phyloP scores from a whole-genome alignment of 1,139 yeast genomes.

The Yamadazyma taylorii region DNA sequence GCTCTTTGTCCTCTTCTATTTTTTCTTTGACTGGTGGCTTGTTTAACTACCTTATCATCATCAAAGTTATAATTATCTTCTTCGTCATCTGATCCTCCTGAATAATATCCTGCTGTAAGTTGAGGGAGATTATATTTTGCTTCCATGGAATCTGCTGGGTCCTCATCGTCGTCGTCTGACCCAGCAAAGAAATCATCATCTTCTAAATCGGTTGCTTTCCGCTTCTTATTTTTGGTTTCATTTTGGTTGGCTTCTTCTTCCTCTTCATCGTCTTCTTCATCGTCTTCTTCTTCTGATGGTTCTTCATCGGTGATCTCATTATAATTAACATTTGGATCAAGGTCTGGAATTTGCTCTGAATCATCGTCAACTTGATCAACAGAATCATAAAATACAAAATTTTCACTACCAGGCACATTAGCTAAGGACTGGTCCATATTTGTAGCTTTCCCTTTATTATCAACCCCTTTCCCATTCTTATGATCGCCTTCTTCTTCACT shows the following conservation, averaged over 20 bases:
- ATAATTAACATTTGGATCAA: slow-evolving; percentile 49
- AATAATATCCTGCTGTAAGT: slow-evolving; percentile 73
- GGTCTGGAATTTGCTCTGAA: slow-evolving; percentile 27
- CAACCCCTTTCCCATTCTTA: slow-evolving; percentile 10
- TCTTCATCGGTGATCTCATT: slow-evolving; percentile 67
- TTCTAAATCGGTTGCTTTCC: slow-evolving; percentile 1
- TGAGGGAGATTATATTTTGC: slow-evolving; percentile 54
- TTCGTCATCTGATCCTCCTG: slow-evolving; percentile 74
- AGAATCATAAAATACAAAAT: slow-evolving; percentile 53
- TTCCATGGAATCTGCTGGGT: slow-evolving; percentile 16
- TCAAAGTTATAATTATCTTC: slow-evolving; percentile 44
- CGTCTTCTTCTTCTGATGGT: slow-evolving; percentile 40
- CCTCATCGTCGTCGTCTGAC: slow-evolving; percentile 13
- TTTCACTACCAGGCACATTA: slow-evolving; percentile 22
- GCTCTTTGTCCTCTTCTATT: slow-evolving; percentile 97
- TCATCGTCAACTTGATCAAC: slow-evolving; percentile 61
- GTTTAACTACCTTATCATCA: slow-evolving; percentile 59
- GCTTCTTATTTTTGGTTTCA: slow-evolving; percentile 20
- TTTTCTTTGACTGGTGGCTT: slow-evolving; percentile 56
- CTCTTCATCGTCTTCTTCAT: slow-evolving; percentile 19
- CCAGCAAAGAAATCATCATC: slow-evolving; percentile 43
- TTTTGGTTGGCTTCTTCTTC: slow-evolving; percentile 16
- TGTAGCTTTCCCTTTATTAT: no score
- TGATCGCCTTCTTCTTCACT: slow-evolving; percentile 18
- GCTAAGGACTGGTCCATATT: no score